A percentile compares a stretch with the other conserved stretches of the same genome.
These are phyloP conservation scores for Hymenoscyphus scutula DNA, from an alignment of 2,329 filamentous ascomycete species.

Conservation along the genomic window DNA sequence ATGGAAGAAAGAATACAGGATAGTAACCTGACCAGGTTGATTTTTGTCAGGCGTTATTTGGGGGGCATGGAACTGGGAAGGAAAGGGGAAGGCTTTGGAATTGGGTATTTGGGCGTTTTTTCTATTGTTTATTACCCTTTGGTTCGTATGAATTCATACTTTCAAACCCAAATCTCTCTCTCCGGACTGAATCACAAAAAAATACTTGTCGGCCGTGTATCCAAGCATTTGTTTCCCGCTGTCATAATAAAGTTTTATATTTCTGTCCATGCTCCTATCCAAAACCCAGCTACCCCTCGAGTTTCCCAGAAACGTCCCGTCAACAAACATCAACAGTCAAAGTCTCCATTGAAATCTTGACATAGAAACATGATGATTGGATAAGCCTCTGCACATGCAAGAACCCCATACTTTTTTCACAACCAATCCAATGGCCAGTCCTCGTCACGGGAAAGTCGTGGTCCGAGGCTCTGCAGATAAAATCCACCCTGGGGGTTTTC, in stretches of 20 bases:
- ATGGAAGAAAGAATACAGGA: neutral
- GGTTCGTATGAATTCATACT: neutral
- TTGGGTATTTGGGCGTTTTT: neutral
- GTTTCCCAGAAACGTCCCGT: neutral
- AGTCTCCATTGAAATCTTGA: neutral
- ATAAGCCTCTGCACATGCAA: neutral
- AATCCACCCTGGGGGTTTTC: constrained; percentile 3
- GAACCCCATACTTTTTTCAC: neutral
- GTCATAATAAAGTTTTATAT: neutral
- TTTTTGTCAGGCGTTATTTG: neutral
- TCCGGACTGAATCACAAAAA: neutral
- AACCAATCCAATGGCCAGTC: neutral
- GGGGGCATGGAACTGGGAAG: neutral
- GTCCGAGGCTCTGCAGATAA: neutral
- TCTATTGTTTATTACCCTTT: neutral
- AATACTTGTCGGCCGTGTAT: neutral
- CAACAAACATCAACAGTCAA: neutral
- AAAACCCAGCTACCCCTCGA: neutral
- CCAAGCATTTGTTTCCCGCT: neutral
- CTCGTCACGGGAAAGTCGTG: neutral
- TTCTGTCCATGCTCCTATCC: neutral
- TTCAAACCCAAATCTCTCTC: neutral
- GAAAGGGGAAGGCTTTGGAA: neutral
- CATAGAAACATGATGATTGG: neutral
- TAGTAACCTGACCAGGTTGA: neutral